Conservation (phyloP, 495 filamentous ascomycete species). For the Cryomyces minteri region DNA sequence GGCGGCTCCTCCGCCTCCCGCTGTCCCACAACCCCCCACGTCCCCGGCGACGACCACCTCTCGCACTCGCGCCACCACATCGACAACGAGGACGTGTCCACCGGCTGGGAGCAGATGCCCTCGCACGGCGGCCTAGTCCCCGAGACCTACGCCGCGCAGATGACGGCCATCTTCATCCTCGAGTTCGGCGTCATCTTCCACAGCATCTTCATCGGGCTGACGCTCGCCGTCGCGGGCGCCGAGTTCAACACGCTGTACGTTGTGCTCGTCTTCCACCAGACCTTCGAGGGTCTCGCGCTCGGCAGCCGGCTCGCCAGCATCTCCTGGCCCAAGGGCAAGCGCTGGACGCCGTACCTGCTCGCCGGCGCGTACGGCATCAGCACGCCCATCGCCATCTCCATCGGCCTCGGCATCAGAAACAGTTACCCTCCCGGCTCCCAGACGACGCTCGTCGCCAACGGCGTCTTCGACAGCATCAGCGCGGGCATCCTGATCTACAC, state of each 20-base stretch:
- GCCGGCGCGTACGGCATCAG: constrained; percentile 50
- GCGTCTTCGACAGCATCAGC: constrained; percentile 73
- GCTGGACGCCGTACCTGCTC: constrained; percentile 54
- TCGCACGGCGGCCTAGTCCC: constrained; percentile 2
- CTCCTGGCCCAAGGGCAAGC: constrained; percentile 47
- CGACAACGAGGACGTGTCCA: constrained; percentile 7
- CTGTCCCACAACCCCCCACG: constrained; percentile 5
- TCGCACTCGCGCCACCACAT: constrained; percentile 15
- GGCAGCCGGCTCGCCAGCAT: constrained; percentile 48
- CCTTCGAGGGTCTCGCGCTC: constrained; percentile 27
- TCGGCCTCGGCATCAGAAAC: constrained; percentile 55
- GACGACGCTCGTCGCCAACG: constrained; percentile 56
- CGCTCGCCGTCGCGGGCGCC: constrained; percentile 21
- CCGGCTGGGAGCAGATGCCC: constrained; percentile 7
- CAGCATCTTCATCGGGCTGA: constrained; percentile 26
- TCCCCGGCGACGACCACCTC: constrained; percentile 21
- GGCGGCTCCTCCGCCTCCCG: not conserved
- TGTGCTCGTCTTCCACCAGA: constrained; percentile 26
- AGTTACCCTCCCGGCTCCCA: constrained; percentile 42
- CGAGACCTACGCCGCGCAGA: constrained; percentile 29
- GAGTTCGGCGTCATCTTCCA: constrained; percentile 32
- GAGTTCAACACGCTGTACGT: constrained; percentile 24
- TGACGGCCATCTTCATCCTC: constrained; percentile 25
- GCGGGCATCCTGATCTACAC: constrained; percentile 88
- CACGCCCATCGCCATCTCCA: constrained; percentile 71